Conservation (phyloP, 495 filamentous ascomycete species). For the Penicillium salamii region DNA sequence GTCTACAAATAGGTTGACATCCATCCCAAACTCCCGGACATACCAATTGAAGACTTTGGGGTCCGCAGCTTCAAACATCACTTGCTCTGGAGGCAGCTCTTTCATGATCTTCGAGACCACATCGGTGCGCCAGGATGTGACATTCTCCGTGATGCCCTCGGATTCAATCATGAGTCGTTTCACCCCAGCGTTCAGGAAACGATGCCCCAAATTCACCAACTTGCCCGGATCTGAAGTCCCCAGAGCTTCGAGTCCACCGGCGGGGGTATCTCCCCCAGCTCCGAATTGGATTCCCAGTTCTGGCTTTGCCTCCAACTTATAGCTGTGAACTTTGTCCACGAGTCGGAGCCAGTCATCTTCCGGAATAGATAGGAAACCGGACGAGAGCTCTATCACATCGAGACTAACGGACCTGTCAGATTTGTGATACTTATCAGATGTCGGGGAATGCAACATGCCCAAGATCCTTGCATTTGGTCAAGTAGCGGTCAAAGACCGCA, state of each 20-base stretch:
- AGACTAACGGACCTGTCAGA: conserved; percentile 29
- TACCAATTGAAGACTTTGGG: conserved; percentile 60
- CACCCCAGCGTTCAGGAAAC: conserved; percentile 53
- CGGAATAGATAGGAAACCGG: conserved; percentile 55
- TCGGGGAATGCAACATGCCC: conserved; percentile 26
- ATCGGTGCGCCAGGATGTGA: conserved; percentile 54
- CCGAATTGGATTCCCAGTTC: conserved; percentile 61
- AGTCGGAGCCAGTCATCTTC: conserved; percentile 57
- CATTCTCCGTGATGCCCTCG: conserved; percentile 62
- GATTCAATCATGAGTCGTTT: conserved; percentile 61
- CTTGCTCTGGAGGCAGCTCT: conserved; percentile 50
- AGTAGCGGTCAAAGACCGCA: conserved; percentile 49
- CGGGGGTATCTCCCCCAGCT: conserved; percentile 55
- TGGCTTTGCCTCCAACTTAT: conserved; percentile 54
- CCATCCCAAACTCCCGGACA: conserved; percentile 56
- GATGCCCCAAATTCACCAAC: conserved; percentile 47
- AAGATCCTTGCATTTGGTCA: conserved; percentile 49
- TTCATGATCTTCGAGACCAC: conserved; percentile 54
- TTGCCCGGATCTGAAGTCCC: conserved; percentile 53
- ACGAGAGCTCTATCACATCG: conserved; percentile 54
- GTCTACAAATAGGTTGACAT: conserved; percentile 60
- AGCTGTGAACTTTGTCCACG: conserved; percentile 49
- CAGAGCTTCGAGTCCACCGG: conserved; percentile 45
- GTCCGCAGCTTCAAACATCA: conserved; percentile 64
- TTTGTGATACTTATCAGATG: neutral